Evolutionary conservation across 2,329 filamentous ascomycete species (phyloP).

Genomic region (Boeremia lycopersici): DNA sequence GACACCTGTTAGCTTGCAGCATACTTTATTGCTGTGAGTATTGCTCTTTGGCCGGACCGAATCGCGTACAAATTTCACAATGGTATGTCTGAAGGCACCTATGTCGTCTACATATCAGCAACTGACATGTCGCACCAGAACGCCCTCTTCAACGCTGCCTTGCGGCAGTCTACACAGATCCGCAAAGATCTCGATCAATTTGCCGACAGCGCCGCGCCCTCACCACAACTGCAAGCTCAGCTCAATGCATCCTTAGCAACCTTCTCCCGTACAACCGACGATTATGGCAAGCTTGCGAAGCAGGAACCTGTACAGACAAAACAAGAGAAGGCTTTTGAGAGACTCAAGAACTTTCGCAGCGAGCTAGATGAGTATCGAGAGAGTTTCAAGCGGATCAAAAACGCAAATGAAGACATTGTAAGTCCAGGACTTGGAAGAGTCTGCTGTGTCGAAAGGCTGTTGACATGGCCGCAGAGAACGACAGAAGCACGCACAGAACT

Average conservation of each 20-base stretch:
- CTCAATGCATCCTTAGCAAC: constrained; percentile 66
- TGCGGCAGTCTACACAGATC: constrained; percentile 82
- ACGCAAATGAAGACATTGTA: constrained; percentile 75
- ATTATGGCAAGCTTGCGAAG: constrained; percentile 83
- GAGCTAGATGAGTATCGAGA: constrained; percentile 81
- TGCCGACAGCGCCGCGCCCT: constrained; percentile 63
- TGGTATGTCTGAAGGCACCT: background rate
- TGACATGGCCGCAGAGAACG: constrained; percentile 52
- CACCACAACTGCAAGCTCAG: constrained; percentile 65
- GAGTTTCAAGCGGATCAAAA: constrained; percentile 78
- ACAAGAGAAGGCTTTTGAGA: constrained; percentile 86
- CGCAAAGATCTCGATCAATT: constrained; percentile 77
- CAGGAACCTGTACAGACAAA: constrained; percentile 91
- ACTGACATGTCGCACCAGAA: constrained; percentile 60
- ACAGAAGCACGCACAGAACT: constrained; percentile 79
- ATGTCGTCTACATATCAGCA: background rate
- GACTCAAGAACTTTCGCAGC: constrained; percentile 81
- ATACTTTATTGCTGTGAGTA: background rate
- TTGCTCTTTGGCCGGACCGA: background rate
- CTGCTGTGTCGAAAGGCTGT: background rate
- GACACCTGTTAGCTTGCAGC: background rate
- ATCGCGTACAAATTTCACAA: background rate
- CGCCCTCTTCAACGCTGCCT: constrained; percentile 81
- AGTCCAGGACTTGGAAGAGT: constrained; percentile 18
- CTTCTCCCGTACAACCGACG: constrained; percentile 88